Percentiles rank a stretch among this genome's conserved stretches.
Evolutionary conservation across 1,139 yeast genomes (phyloP).

Genomic region (Insectozyma bohioensis): DNA sequence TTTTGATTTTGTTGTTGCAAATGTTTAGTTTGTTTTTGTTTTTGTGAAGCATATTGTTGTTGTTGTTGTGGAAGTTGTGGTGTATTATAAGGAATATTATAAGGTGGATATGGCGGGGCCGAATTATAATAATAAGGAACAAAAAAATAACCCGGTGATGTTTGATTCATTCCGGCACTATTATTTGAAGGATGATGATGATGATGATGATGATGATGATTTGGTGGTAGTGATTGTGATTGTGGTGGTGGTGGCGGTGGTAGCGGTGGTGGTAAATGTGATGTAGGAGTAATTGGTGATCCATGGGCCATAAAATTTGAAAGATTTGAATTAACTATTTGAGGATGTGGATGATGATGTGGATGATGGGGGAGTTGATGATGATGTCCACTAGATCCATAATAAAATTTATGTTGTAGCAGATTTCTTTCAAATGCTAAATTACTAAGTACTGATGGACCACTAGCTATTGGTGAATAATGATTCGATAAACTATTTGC

Average conservation of each 20-base stretch:
- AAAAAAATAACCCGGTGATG: constrained; percentile 3
- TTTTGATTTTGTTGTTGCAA: background rate
- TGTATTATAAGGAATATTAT: background rate
- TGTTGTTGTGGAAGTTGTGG: background rate
- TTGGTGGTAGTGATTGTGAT: constrained; percentile 1
- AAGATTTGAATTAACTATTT: constrained; percentile 1
- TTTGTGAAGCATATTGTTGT: background rate
- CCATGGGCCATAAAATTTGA: too few species aligned
- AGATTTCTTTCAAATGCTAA: constrained; percentile 38
- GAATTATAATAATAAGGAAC: constrained; percentile 4
- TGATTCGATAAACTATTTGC: background rate
- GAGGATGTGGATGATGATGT: constrained; percentile 1
- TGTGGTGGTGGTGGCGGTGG: constrained; percentile 4
- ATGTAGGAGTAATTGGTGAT: constrained; percentile 1
- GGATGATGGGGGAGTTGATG: constrained; percentile 2
- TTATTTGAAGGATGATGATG: background rate
- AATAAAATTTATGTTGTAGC: constrained; percentile 35
- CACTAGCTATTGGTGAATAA: background rate
- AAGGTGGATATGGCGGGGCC: background rate
- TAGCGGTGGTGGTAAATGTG: constrained; percentile 3
- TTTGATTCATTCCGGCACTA: too few species aligned
- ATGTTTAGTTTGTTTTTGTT: background rate
- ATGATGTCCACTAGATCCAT: constrained; percentile 17
- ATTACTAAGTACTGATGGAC: constrained; percentile 18
- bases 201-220: background rate